These are phyloP conservation scores for Proliferodiscus dingleyae DNA, from an alignment of 2,329 filamentous ascomycete species.

Conservation along the genomic window DNA sequence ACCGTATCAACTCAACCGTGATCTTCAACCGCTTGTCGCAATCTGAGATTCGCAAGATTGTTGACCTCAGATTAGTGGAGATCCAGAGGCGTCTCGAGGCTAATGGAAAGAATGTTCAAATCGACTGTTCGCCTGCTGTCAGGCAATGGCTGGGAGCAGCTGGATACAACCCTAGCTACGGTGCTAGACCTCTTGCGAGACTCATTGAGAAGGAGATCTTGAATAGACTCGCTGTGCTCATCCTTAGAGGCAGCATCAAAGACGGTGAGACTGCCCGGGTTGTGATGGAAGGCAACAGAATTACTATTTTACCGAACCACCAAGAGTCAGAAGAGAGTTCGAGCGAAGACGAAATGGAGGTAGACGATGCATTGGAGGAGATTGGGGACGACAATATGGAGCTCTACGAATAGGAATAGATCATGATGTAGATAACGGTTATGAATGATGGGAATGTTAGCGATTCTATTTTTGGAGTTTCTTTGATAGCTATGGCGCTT, in stretches of 20 bases:
- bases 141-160: slow-evolving; percentile 89
- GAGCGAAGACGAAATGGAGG: slow-evolving; percentile 63
- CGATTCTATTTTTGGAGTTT: too few relatives aligned
- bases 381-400: slow-evolving; percentile 57
- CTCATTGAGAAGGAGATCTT: slow-evolving; percentile 97
- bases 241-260: slow-evolving; percentile 75
- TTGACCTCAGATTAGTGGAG: slow-evolving; percentile 80
- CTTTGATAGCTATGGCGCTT: too few relatives aligned
- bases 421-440: background rate
- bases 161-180: slow-evolving; percentile 93
- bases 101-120: slow-evolving; percentile 81
- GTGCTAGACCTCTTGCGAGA: slow-evolving; percentile 79
- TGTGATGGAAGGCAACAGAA: slow-evolving; percentile 71
- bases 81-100: slow-evolving; percentile 85
- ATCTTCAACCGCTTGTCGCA: slow-evolving; percentile 97
- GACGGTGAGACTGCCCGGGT: slow-evolving; percentile 83
- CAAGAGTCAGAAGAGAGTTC: slow-evolving; percentile 67
- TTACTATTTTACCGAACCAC: slow-evolving; percentile 81
- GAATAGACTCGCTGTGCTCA: slow-evolving; percentile 86
- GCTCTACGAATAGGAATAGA: slow-evolving; percentile 48
- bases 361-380: slow-evolving; percentile 52
- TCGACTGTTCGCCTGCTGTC: slow-evolving; percentile 77
- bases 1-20: slow-evolving; percentile 91
- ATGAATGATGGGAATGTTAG: background rate
- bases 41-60: slow-evolving; percentile 88